These are phyloP conservation scores for Alternaria ventricosa DNA, from an alignment of 2,329 filamentous ascomycete genomes.

Conservation along the genomic window DNA sequence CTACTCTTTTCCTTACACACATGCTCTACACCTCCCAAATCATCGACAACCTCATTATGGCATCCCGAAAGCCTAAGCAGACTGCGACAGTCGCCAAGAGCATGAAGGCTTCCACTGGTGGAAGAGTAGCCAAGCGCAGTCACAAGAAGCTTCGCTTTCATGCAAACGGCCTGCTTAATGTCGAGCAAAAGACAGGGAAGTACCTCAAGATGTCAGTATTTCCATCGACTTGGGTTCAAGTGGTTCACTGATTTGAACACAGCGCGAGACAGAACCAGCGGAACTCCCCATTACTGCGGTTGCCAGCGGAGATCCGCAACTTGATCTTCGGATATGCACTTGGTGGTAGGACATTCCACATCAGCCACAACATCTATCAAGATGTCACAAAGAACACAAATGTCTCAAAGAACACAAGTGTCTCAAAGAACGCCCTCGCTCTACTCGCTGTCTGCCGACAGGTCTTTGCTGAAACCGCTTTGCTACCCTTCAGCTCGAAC, in stretches of 20 bases:
- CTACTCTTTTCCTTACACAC: neutral
- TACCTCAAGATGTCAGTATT: conserved; percentile 8
- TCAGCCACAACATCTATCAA: too few species aligned
- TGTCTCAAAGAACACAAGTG: neutral
- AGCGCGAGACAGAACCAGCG: conserved; percentile 6
- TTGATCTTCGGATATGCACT: conserved; percentile 36
- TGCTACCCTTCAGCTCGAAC: neutral
- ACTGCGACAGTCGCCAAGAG: neutral
- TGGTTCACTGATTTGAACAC: neutral
- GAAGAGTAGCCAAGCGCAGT: neutral
- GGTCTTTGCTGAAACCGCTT: conserved; percentile 7
- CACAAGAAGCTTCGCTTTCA: neutral
- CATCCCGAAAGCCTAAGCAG: neutral
- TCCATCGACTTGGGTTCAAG: neutral
- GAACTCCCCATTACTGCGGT: conserved; percentile 2
- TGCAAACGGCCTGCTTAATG: conserved; percentile 2
- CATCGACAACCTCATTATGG: neutral
- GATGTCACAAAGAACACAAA: too few species aligned
- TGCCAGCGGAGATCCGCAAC: conserved; percentile 14
- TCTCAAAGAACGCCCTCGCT: neutral
- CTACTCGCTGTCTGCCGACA: conserved; percentile 10
- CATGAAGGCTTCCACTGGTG: neutral
- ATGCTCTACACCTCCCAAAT: neutral
- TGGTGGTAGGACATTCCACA: conserved; percentile 36
- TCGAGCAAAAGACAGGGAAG: conserved; percentile 8